These are phyloP conservation scores for Passalora sequoiae DNA, from an alignment of 2,329 filamentous ascomycete genomes.

Conservation along the genomic window DNA sequence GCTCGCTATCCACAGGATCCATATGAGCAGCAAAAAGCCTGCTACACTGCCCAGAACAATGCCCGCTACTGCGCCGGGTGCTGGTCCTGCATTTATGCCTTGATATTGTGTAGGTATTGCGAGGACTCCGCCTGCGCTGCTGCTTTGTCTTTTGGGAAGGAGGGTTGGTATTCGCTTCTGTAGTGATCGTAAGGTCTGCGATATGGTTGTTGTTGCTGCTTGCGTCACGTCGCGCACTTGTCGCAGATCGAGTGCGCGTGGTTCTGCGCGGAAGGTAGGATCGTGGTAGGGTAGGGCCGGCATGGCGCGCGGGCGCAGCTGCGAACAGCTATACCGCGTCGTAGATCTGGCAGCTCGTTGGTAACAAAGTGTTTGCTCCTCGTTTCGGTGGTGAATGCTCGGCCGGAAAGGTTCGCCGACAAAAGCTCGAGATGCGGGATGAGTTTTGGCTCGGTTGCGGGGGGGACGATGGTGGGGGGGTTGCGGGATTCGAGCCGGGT, in stretches of 20 bases:
- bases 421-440: too few relatives aligned
- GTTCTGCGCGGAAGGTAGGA: constrained; percentile 14
- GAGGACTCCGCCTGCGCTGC: constrained; percentile 15
- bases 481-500: too few relatives aligned
- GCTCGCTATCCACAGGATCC: constrained; percentile 44
- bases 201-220: constrained; percentile 10
- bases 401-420: too few relatives aligned
- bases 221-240: constrained; percentile 18
- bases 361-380: background rate
- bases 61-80: constrained; percentile 55
- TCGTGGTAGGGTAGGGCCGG: constrained; percentile 18
- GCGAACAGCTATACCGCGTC: constrained; percentile 7
- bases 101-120: constrained; percentile 60
- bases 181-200: constrained; percentile 1
- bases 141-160: constrained; percentile 18
- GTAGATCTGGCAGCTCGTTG: background rate
- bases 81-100: constrained; percentile 48
- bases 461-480: too few relatives aligned
- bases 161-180: constrained; percentile 8
- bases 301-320: constrained; percentile 17
- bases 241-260: constrained; percentile 28
- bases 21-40: constrained; percentile 50
- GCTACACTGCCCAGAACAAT: constrained; percentile 54
- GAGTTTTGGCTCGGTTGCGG: too few relatives aligned
- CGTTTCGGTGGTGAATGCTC: too few relatives aligned